Evolutionary conservation across 768 basidiomycete species (phyloP), one percentile per base, ranked within the genome.

Genomic region (Leccinum subgranulosum): DNA sequence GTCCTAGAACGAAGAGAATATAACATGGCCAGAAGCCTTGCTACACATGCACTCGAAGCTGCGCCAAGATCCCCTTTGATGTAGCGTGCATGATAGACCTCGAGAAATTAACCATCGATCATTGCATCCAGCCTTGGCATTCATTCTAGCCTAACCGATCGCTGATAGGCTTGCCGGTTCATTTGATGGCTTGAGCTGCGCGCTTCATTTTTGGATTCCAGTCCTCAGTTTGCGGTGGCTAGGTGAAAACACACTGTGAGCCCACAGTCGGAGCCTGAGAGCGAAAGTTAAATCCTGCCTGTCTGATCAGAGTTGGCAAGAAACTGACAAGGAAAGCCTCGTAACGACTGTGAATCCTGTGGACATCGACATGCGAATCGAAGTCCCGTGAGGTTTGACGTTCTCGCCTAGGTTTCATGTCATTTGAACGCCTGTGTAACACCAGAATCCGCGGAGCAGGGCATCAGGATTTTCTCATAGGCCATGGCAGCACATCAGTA

Each of bases 311-410:
- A 8, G 25, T 23, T 15, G 15, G 31, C 8, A 55, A 79, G 34
- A n/a, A 79, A 79, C 52, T 75, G 77, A n/a, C 78, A 81, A 63
- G 79, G 67, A 19, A 74, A 74, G 3, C 62, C n/a, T 28, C 19
- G 17, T 19, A 4, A 21, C 11, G 5, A 19, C 21, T 31, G 10
- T 29, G 36, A 51, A 53, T 19, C 11, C 29, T 27, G 27, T 41
- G 36, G 17, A 15, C 17, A 51, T 25, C 11, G 10, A 19, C 41
- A 19, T 39, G 19, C 23, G 56, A 41, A 25, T 41, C 10, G n/a
- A 41, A 19, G n/a, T 23, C 17, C n/a, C 49, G 55, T n/a, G 23
- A 29, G n/a, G 21, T 15, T 27, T 46, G 15, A 47, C 2, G 17
- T 50, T 46, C 47, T 49, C n/a, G 11, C 33, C 33, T 29, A 4